Conservation (phyloP, 2,329 filamentous ascomycete genomes). For the Nemania bipapillata region DNA sequence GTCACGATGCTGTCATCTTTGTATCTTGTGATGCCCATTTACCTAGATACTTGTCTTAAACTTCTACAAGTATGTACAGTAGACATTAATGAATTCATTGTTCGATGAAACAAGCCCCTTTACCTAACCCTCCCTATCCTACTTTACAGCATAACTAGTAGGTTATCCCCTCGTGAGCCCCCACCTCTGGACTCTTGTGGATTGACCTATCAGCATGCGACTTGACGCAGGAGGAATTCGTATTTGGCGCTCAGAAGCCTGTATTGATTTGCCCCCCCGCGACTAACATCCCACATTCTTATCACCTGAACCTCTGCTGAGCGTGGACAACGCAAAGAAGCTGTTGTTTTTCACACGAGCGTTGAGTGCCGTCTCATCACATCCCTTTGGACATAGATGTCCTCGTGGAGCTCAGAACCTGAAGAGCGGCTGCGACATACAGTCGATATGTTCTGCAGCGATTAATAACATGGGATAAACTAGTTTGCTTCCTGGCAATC, state of each 20-base stretch:
- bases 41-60: neutral
- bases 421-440: too few relatives aligned
- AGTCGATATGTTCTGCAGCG: neutral
- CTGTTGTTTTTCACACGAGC: neutral
- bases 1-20: neutral
- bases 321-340: neutral
- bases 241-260: conserved; percentile 18
- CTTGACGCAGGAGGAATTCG: neutral
- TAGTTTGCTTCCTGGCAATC: conserved; percentile 22
- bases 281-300: conserved; percentile 17
- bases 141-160: neutral
- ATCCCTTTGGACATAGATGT: neutral
- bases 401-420: too few relatives aligned
- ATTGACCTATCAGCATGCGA: conserved; percentile 30
- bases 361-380: neutral
- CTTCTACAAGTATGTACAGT: neutral
- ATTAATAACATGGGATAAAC: neutral
- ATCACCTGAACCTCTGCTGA: conserved; percentile 11
- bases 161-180: neutral
- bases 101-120: conserved; percentile 7
- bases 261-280: conserved; percentile 12
- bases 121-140: neutral
- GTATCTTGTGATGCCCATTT: conserved; percentile 2
- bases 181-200: neutral
- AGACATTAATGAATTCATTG: neutral